Conservation (phyloP, 495 filamentous ascomycete genomes). For the Aspergillus asperescens region DNA sequence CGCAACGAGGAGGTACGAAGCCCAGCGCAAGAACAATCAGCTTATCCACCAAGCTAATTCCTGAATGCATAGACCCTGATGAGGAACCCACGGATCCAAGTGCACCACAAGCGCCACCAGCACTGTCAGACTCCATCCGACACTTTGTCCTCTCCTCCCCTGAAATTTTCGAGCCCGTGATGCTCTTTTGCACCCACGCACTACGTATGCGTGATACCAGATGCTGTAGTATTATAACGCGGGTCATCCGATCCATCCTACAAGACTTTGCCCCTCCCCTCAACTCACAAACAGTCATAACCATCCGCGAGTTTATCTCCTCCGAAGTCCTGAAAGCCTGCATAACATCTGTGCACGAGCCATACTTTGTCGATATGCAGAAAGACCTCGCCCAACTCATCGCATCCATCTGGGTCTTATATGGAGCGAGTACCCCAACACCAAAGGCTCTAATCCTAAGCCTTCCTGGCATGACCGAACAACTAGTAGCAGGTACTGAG, state of each 20-base stretch:
- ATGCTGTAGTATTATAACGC: slow-evolving; percentile 77
- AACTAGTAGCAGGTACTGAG: slow-evolving; percentile 43
- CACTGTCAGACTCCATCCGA: slow-evolving; percentile 50
- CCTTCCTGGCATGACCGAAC: slow-evolving; percentile 52
- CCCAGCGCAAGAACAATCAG: background rate
- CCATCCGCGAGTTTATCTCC: slow-evolving; percentile 87
- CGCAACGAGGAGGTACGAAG: slow-evolving; percentile 49
- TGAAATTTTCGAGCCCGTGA: slow-evolving; percentile 74
- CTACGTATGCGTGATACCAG: slow-evolving; percentile 87
- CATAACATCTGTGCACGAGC: slow-evolving; percentile 84
- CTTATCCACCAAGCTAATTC: slow-evolving; percentile 13
- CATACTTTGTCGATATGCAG: slow-evolving; percentile 94
- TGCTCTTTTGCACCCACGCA: slow-evolving; percentile 86
- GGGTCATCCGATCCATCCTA: slow-evolving; percentile 76
- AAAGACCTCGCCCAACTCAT: slow-evolving; percentile 88
- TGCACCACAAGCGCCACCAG: slow-evolving; percentile 30
- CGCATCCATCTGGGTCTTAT: slow-evolving; percentile 73
- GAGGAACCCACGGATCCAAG: slow-evolving; percentile 39
- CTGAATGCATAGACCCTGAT: slow-evolving; percentile 33
- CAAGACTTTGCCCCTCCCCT: slow-evolving; percentile 62
- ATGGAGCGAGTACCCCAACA: slow-evolving; percentile 55
- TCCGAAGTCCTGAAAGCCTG: slow-evolving; percentile 76
- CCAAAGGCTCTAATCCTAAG: slow-evolving; percentile 50
- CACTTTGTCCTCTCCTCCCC: slow-evolving; percentile 77
- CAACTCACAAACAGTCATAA: slow-evolving; percentile 50